Evolutionary conservation across 352 stramenopile genomes (phyloP).

Genomic region (Phytophthora rubi): DNA sequence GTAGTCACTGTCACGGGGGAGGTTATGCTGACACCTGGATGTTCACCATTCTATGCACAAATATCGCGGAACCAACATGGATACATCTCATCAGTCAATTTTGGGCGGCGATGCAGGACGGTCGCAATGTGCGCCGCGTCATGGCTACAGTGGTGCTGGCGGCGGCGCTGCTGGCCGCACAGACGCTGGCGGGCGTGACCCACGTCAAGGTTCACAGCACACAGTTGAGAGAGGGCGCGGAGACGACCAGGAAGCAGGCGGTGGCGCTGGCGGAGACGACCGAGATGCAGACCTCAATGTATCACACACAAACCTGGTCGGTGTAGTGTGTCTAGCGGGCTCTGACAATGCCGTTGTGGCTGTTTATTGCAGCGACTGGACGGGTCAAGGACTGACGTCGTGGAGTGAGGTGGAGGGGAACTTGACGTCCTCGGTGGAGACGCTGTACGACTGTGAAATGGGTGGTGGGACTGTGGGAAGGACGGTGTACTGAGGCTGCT

Average conservation of each 20-base stretch:
- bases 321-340: not conserved
- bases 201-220: slow-evolving; percentile 19
- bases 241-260: not conserved
- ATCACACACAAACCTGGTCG: not conserved
- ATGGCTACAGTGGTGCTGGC: not conserved
- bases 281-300: slow-evolving; percentile 9
- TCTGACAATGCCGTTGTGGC: not conserved
- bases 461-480: not conserved
- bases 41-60: too few species aligned
- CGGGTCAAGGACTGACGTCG: slow-evolving; percentile 10
- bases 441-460: slow-evolving; percentile 14
- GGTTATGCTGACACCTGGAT: too few species aligned
- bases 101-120: slow-evolving; percentile 6
- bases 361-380: slow-evolving; percentile 26
- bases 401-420: slow-evolving; percentile 35
- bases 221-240: not conserved
- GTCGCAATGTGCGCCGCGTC: not conserved
- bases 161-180: not conserved
- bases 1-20: too few species aligned
- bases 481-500: not conserved
- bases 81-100: slow-evolving; percentile 23
- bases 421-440: slow-evolving; percentile 22
- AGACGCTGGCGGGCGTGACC: not conserved
- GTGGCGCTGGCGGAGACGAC: not conserved
- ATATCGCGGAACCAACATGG: not conserved